Evolutionary conservation across 2,329 filamentous ascomycete species (phyloP).

Genomic region (Davidsoniella eucalypti): DNA sequence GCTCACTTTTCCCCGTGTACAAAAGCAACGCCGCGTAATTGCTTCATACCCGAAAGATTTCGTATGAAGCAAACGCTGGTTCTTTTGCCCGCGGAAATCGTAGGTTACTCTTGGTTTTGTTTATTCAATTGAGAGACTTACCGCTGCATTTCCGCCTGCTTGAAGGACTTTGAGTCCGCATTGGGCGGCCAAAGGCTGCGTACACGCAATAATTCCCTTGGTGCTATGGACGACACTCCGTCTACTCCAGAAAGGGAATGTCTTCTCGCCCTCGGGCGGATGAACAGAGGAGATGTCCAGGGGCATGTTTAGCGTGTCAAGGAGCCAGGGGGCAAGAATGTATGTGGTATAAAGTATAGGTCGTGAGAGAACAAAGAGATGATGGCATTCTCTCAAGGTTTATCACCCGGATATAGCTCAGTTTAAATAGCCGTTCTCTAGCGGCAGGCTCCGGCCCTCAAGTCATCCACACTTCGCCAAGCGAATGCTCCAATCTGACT

Average conservation of each 20-base stretch:
- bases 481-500: no score
- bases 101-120: no score
- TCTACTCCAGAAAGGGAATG: conserved; percentile 20
- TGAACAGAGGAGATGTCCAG: neutral
- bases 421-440: no score
- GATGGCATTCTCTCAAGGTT: no score
- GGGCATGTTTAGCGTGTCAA: neutral
- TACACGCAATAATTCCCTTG: conserved; percentile 77
- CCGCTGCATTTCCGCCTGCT: conserved; percentile 82
- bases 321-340: neutral
- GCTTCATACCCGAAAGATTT: no score
- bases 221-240: conserved; percentile 88
- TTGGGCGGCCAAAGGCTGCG: conserved; percentile 76
- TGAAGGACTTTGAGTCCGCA: conserved; percentile 75
- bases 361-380: neutral
- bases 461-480: no score
- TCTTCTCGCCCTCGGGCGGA: neutral
- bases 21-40: no score
- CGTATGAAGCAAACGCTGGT: no score
- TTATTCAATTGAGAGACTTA: conserved; percentile 28
- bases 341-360: neutral
- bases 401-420: no score
- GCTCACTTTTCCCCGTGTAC: no score
- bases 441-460: no score
- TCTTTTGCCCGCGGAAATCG: no score